phyloP scores from a whole-genome alignment of 805 yeast species.

The Ogataea nitratoaversa region DNA sequence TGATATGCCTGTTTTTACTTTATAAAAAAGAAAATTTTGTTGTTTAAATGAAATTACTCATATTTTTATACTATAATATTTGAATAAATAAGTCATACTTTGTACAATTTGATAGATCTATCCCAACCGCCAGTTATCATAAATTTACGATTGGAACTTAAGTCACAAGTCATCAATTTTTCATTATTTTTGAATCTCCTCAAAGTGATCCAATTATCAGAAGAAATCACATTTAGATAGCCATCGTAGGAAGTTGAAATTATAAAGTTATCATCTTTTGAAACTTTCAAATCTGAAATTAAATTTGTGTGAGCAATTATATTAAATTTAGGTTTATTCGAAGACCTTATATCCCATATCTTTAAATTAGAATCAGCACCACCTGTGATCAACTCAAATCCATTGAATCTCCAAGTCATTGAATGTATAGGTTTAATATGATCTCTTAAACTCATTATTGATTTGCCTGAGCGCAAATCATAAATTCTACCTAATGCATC shows the following conservation, averaged over 20 bases:
- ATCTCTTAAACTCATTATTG: slow-evolving; percentile 51
- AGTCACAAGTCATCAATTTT: slow-evolving; percentile 68
- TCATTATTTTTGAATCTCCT: slow-evolving; percentile 56
- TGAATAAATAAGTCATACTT: slow-evolving; percentile 3
- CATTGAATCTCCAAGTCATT: slow-evolving; percentile 72
- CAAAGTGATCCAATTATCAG: slow-evolving; percentile 65
- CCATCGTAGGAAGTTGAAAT: slow-evolving; percentile 72
- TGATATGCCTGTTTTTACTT: slow-evolving; percentile 71
- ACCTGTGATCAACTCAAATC: slow-evolving; percentile 74
- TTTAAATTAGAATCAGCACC: slow-evolving; percentile 77
- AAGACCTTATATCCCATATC: slow-evolving; percentile 77
- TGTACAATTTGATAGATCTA: slow-evolving; percentile 56
- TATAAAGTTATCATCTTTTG: slow-evolving; percentile 39
- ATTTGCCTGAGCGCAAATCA: slow-evolving; percentile 81
- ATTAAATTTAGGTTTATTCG: slow-evolving; percentile 31
- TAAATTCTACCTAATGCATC: slow-evolving; percentile 73
- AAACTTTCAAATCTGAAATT: slow-evolving; percentile 62
- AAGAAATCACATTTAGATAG: slow-evolving; percentile 54
- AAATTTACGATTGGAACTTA: slow-evolving; percentile 36
- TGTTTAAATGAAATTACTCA: neutral
- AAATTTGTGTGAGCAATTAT: slow-evolving; percentile 75
- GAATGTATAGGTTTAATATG: slow-evolving; percentile 72
- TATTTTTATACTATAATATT: too few relatives aligned
- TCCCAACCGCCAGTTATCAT: slow-evolving; percentile 82
- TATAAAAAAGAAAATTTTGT: slow-evolving; percentile 30